Evolutionary conservation across 1,284 basidiomycete species (phyloP).

Genomic region (Gomphus bonarii): DNA sequence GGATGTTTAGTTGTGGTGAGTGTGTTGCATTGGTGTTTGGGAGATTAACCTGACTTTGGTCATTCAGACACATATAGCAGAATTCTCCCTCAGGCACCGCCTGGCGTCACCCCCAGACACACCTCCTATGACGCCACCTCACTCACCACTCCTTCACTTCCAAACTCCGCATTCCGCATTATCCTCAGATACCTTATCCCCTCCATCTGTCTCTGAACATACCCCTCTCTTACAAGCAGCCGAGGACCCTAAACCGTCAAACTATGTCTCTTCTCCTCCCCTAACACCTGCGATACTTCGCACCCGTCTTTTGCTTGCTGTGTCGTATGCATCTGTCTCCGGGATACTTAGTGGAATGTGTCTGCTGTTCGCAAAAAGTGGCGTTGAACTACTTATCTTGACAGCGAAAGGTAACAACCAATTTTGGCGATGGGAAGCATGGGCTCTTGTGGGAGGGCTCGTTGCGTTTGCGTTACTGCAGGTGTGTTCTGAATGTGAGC

Average conservation of each 20-base stretch:
- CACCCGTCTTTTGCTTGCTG: conserved; percentile 62
- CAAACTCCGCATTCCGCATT: conserved; percentile 22
- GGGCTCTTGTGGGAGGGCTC: conserved; percentile 66
- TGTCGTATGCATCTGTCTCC: conserved; percentile 84
- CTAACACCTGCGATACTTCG: conserved; percentile 24
- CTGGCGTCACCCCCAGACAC: conserved; percentile 22
- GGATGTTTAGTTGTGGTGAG: conserved; percentile 56
- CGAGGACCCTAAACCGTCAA: conserved; percentile 31
- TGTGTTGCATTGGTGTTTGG: conserved; percentile 14
- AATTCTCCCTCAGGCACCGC: conserved; percentile 27
- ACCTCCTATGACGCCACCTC: conserved; percentile 24
- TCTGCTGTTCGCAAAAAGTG: conserved; percentile 88
- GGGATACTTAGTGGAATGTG: conserved; percentile 94
- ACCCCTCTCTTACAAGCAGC: conserved; percentile 38
- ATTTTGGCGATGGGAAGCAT: conserved; percentile 78
- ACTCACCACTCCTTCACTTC: conserved; percentile 20
- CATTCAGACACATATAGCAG: conserved; percentile 27
- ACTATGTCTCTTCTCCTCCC: conserved; percentile 14
- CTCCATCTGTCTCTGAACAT: conserved; percentile 36
- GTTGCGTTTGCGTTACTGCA: conserved; percentile 66
- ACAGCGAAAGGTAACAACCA: conserved; percentile 79
- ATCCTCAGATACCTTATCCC: conserved; percentile 25
- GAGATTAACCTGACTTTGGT: background rate
- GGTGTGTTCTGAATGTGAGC: conserved; percentile 17
- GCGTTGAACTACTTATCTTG: conserved; percentile 81